Conservation (phyloP, 805 yeast species). For the Candida lessepsii region DNA sequence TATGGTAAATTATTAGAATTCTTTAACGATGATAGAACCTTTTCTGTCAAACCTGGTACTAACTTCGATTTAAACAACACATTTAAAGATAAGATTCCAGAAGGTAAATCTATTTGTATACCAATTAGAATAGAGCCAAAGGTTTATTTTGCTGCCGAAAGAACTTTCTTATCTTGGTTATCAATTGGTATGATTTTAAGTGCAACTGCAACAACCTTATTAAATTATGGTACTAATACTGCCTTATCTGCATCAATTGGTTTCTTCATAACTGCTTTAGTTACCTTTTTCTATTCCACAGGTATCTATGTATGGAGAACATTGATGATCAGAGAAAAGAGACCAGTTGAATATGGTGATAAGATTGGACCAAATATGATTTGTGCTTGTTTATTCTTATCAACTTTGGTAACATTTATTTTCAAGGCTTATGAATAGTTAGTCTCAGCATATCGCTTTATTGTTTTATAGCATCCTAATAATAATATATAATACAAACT, state of each 20-base stretch:
- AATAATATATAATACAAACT: slow-evolving; percentile 4
- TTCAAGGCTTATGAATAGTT: slow-evolving; percentile 44
- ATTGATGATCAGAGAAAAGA: slow-evolving; percentile 74
- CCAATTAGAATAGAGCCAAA: slow-evolving; percentile 98
- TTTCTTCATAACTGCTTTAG: slow-evolving; percentile 76
- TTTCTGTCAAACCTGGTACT: slow-evolving; percentile 44
- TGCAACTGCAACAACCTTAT: slow-evolving; percentile 82
- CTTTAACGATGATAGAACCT: slow-evolving; percentile 46
- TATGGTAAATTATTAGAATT: slow-evolving; percentile 39
- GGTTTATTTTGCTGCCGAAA: slow-evolving; percentile 97
- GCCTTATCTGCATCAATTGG: slow-evolving; percentile 82
- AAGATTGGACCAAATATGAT: slow-evolving; percentile 81
- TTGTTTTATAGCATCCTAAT: not conserved
- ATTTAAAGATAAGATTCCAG: slow-evolving; percentile 66
- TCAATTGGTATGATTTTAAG: slow-evolving; percentile 86
- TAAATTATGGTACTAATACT: slow-evolving; percentile 75
- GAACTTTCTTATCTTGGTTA: slow-evolving; percentile 92
- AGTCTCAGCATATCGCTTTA: not conserved
- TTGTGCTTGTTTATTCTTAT: slow-evolving; percentile 69
- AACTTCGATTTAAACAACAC: slow-evolving; percentile 43
- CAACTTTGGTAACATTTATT: slow-evolving; percentile 61
- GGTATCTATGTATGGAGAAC: slow-evolving; percentile 80
- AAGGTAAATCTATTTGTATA: slow-evolving; percentile 84
- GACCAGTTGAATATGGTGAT: slow-evolving; percentile 84
- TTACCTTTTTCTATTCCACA: slow-evolving; percentile 71